Base-by-base conservation (phyloP, 2,329 filamentous ascomycete genomes). In the Aureobasidium subglaciale region DNA sequence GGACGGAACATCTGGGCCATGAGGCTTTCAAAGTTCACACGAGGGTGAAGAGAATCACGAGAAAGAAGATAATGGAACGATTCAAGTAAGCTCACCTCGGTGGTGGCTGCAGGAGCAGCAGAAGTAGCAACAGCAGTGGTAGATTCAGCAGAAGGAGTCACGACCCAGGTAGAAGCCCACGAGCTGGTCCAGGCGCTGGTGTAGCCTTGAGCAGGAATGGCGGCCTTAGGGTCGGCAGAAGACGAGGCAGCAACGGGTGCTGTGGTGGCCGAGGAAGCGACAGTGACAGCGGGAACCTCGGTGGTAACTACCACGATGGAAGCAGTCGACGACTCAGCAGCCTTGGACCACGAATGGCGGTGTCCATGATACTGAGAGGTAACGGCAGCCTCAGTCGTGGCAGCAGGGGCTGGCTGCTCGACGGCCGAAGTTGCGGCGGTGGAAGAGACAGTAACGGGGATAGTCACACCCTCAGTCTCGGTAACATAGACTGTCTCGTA, bases 401-500 rank as follows among this genome's bases (percentile, higher is more conserved):
- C 43, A 27, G 46, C 55, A 34, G 41, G 43, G 37, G 50, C 46
- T 45, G 50, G 37, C 27, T 45, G 45, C 43, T 55, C 27, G 13
- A 37, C 61, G n/a, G 38, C 4, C 60, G 62, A 16, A 27, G 24
- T 25, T 20, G 52, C 41, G 38, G 59, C 45, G 16, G 57, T 29
- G 22, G 58, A 27, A 42, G 58, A 20, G 42, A 59, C 48, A 16
- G 60, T 60, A 38, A 61, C 37, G 16, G 59, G 43, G 43, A 48
- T 16, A 40, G 56, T 59, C 13, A 56, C 60, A 30, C 61, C 66
- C 22, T 61, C 64, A 42, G 66, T 68, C 58, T 68, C 65, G 55
- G 68, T 70, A 56, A 71, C 66, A 53, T 67, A 55, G 41, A 68
- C 56, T 55, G 67, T 70, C 53, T 62, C 63, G 57, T 66, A 67